Evolutionary conservation across 2,329 filamentous ascomycete species (phyloP).

Genomic region (Curvularia verruculosa): DNA sequence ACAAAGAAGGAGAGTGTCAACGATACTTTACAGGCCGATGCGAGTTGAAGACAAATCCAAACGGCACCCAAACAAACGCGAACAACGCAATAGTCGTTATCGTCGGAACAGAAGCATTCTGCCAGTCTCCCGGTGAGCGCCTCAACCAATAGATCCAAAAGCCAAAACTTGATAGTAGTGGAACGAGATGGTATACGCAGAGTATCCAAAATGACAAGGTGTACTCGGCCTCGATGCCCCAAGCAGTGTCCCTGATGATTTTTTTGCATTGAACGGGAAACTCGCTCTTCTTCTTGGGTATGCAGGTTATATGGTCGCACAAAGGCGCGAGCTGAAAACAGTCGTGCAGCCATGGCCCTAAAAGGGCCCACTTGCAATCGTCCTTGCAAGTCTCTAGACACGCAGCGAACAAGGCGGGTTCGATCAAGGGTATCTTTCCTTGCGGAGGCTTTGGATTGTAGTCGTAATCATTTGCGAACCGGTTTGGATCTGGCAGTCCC

Average conservation of each 20-base stretch:
- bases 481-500: not conserved
- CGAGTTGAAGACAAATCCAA: not conserved
- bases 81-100: not conserved
- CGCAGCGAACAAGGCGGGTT: not conserved
- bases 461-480: not conserved
- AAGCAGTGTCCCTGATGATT: not conserved
- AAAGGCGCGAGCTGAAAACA: not conserved
- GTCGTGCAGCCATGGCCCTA: not conserved
- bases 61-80: not conserved
- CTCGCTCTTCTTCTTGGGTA: not conserved
- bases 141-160: not conserved
- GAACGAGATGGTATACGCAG: not conserved
- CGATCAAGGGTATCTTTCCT: not conserved
- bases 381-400: not conserved
- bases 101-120: not conserved
- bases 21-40: not conserved
- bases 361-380: not conserved
- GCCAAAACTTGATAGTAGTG: not conserved
- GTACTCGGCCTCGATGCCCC: not conserved
- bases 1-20: too few species aligned
- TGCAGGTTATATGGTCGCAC: not conserved
- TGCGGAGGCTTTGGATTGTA: not conserved
- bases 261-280: not conserved
- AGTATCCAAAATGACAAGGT: not conserved
- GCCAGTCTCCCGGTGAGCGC: not conserved